phyloP scores from a whole-genome alignment of 345 rosid species.

The Turritis glabra region DNA sequence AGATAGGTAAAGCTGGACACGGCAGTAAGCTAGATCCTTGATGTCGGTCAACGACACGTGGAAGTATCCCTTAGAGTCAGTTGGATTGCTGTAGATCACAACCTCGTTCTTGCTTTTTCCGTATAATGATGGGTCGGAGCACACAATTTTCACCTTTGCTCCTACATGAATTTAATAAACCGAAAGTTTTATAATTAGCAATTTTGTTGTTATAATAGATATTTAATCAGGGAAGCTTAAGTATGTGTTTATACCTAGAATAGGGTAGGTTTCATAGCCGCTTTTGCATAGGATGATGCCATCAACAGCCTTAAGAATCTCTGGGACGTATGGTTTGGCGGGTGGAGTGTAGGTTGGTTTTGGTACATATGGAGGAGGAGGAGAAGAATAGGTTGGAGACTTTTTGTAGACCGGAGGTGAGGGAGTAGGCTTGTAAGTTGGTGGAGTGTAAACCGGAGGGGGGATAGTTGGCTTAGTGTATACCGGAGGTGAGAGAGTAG shows the following conservation, averaged over 20 bases:
- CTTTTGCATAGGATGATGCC: constrained; percentile 60
- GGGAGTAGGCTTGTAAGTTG: constrained; percentile 13
- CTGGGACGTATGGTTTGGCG: constrained; percentile 31
- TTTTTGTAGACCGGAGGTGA: constrained; percentile 27
- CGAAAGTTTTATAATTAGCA: not conserved
- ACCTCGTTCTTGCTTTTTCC: constrained; percentile 44
- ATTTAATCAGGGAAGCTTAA: not conserved
- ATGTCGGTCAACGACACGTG: constrained; percentile 36
- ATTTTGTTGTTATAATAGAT: not conserved
- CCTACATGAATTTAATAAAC: constrained; percentile 36
- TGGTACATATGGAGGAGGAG: constrained; percentile 33
- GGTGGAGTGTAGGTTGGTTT: constrained; percentile 32
- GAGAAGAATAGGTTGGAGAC: constrained; percentile 25
- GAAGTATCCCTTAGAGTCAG: constrained; percentile 56
- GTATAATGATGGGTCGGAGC: constrained; percentile 38
- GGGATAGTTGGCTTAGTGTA: constrained; percentile 14
- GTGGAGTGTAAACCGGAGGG: constrained; percentile 11
- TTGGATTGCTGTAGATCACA: constrained; percentile 45
- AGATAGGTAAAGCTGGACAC: constrained; percentile 51
- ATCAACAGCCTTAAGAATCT: constrained; percentile 40
- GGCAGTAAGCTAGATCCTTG: constrained; percentile 46
- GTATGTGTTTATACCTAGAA: constrained; percentile 42
- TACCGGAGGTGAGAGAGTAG: not conserved
- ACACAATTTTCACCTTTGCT: constrained; percentile 53
- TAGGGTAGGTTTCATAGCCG: constrained; percentile 44